phyloP scores from a whole-genome alignment of 148 eudicot genomes.

The Rhododendron ferrugineum region DNA sequence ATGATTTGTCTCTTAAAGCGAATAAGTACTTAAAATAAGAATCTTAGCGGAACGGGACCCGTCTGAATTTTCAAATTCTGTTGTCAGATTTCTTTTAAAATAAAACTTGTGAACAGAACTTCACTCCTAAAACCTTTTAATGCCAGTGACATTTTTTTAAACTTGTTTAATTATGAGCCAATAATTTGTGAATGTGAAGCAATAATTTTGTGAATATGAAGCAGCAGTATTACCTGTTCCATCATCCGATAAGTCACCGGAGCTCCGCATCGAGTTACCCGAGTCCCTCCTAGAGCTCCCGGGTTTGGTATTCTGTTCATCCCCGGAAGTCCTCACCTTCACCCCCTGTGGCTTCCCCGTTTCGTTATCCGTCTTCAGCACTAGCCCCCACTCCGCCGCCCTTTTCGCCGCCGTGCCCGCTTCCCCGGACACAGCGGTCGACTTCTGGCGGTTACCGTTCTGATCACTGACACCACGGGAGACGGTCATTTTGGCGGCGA shows the following conservation, averaged over 20 bases:
- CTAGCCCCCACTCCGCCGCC: slow-evolving; percentile 98
- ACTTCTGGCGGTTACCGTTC: slow-evolving; percentile 1
- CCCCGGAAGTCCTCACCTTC: slow-evolving; percentile 65
- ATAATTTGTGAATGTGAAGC: no score
- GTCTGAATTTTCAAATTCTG: neutral
- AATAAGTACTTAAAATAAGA: no score
- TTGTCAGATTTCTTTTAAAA: neutral
- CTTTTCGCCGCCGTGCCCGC: slow-evolving; percentile 54
- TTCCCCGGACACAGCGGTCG: slow-evolving; percentile 7
- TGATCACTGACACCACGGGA: slow-evolving; percentile 16
- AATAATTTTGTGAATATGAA: no score
- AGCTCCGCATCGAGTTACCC: slow-evolving; percentile 59
- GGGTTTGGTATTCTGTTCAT: slow-evolving; percentile 31
- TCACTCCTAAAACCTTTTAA: no score
- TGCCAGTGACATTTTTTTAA: neutral
- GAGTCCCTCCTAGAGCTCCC: slow-evolving; percentile 60
- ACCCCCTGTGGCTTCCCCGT: slow-evolving; percentile 86
- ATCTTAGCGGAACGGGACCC: no score
- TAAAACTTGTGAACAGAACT: neutral
- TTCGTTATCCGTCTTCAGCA: slow-evolving; percentile 66
- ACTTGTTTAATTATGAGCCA: neutral
- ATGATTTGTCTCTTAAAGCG: rapidly evolving
- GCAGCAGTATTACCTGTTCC: slow-evolving; percentile 23
- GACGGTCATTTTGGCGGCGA: neutral
- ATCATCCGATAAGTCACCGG: slow-evolving; percentile 84